Evolutionary conservation across 768 basidiomycete genomes (phyloP), one percentile per base, ranked within the genome.

Genomic region (Clitopilus hobsonii): DNA sequence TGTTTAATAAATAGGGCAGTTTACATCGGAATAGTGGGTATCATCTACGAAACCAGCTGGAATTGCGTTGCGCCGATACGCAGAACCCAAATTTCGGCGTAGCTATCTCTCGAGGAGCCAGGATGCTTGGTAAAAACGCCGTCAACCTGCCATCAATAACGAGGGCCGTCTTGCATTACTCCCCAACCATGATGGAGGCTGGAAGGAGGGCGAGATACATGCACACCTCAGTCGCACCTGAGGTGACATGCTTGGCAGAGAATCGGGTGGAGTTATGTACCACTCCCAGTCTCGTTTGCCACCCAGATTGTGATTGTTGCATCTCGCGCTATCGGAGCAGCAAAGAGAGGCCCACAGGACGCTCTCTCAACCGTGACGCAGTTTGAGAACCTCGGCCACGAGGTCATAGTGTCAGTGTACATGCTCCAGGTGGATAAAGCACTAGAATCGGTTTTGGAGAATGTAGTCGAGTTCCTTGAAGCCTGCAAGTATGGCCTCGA

Each of bases 351-450:
- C 6, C 74, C 68, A 11, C 65, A 72, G 14, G 65, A n/a, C n/a
- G n/a, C n/a, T 66, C 51, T 79, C 75, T 81, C 82, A 83, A 1
- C 82, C 79, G 53, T 77, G n/a, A n/a, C n/a, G n/a, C n/a, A n/a
- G n/a, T n/a, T n/a, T n/a, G n/a, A n/a, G n/a, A n/a, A n/a, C n/a
- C n/a, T n/a, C n/a, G n/a, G n/a, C n/a, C n/a, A n/a, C n/a, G n/a
- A n/a, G n/a, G n/a, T n/a, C n/a, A n/a, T n/a, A n/a, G n/a, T n/a
- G n/a, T n/a, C n/a, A n/a, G n/a, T n/a, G n/a, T n/a, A n/a, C n/a
- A n/a, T n/a, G n/a, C n/a, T n/a, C n/a, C n/a, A n/a, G n/a, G n/a
- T n/a, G n/a, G n/a, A n/a, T n/a, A n/a, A n/a, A n/a, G n/a, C n/a
- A n/a, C n/a, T n/a, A n/a, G n/a, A n/a, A n/a, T n/a, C n/a, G n/a